Evolutionary conservation across 805 yeast species (phyloP).

Genomic region (Candida sanyiensis): DNA sequence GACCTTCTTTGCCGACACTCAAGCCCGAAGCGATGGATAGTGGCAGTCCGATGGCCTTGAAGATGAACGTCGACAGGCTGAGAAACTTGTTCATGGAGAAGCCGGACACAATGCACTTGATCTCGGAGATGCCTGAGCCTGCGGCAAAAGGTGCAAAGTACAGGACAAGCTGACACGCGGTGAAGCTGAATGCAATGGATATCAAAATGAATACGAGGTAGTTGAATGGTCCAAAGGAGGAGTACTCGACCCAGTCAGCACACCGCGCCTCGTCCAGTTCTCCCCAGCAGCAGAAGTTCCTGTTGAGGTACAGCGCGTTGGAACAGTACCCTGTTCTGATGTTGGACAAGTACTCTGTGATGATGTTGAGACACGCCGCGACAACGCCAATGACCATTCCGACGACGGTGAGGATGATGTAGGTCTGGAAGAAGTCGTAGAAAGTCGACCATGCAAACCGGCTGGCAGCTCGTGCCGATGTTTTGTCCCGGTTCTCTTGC

Average conservation of each 20-base stretch:
- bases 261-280: constrained; percentile 43
- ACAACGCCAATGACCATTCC: constrained; percentile 76
- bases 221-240: constrained; percentile 36
- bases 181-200: constrained; percentile 55
- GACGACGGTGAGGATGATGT: constrained; percentile 70
- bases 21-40: constrained; percentile 89
- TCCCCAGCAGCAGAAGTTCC: constrained; percentile 79
- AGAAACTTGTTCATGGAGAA: constrained; percentile 75
- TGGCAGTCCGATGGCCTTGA: constrained; percentile 80
- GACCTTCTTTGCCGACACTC: constrained; percentile 96
- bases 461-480: constrained; percentile 5
- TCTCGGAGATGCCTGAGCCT: constrained; percentile 96
- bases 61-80: constrained; percentile 60
- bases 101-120: constrained; percentile 90
- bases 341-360: constrained; percentile 83
- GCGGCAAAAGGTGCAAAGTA: constrained; percentile 84
- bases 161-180: constrained; percentile 66
- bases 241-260: constrained; percentile 66
- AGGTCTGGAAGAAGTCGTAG: constrained; percentile 30
- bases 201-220: constrained; percentile 55
- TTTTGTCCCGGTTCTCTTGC: constrained; percentile 34
- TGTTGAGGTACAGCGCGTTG: constrained; percentile 60
- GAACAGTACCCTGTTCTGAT: constrained; percentile 76
- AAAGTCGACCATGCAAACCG: constrained; percentile 7
- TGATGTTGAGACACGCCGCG: constrained; percentile 75